Conservation (phyloP, 108 stramenopile species). For the Seminavis robusta region DNA sequence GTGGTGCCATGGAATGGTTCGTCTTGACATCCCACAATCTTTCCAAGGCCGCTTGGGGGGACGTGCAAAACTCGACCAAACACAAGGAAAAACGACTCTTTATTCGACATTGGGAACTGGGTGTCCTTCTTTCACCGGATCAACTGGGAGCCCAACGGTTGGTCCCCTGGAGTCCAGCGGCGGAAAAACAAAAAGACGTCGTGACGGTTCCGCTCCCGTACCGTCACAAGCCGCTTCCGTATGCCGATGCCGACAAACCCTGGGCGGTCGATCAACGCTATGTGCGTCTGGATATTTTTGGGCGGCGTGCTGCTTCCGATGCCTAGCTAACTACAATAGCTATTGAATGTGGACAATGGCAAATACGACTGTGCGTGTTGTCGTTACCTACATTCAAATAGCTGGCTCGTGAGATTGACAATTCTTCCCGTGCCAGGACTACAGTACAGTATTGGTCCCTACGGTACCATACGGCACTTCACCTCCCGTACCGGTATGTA, state of each 20-base stretch:
- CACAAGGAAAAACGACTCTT: slow-evolving; percentile 28
- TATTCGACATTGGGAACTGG: slow-evolving; percentile 70
- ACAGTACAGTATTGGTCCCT: too few relatives aligned
- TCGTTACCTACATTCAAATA: too few relatives aligned
- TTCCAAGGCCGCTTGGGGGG: slow-evolving; percentile 76
- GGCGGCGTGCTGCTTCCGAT: too few relatives aligned
- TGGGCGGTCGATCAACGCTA: slow-evolving; percentile 30
- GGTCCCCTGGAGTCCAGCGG: slow-evolving; percentile 14
- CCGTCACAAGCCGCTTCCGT: slow-evolving; percentile 16
- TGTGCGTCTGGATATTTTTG: slow-evolving; percentile 7
- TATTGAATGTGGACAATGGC: too few relatives aligned
- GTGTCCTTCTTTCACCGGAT: slow-evolving; percentile 57
- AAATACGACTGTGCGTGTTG: too few relatives aligned
- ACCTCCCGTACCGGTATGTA: too few relatives aligned
- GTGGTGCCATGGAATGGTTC: slow-evolving; percentile 49
- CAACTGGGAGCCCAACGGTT: slow-evolving; percentile 23
- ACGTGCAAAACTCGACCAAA: slow-evolving; percentile 37
- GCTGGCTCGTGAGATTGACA: too few relatives aligned
- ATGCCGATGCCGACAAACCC: slow-evolving; percentile 23
- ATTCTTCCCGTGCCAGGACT: too few relatives aligned
- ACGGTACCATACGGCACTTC: too few relatives aligned
- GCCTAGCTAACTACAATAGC: too few relatives aligned
- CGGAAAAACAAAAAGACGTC: neutral
- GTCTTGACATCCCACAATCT: slow-evolving; percentile 67
- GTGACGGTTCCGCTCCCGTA: slow-evolving; percentile 36